These are phyloP conservation scores for Phytophthora ohioensis DNA, from an alignment of 352 stramenopile species.

Conservation along the genomic window DNA sequence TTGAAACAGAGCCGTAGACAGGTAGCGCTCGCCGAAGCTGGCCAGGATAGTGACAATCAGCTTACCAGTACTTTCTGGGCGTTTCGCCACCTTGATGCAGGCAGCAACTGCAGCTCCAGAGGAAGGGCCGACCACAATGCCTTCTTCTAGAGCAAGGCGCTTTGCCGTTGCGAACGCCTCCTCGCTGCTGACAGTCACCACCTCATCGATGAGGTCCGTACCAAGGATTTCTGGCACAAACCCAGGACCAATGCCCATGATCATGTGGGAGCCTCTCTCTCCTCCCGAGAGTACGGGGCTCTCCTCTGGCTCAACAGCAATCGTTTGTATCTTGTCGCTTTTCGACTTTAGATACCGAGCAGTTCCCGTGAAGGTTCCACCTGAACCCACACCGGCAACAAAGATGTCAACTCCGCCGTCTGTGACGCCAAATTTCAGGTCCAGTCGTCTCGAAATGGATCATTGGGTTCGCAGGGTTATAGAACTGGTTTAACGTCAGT, in stretches of 20 bases:
- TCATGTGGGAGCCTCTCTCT: conserved; percentile 83
- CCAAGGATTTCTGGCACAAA: conserved; percentile 84
- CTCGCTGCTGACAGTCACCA: conserved; percentile 83
- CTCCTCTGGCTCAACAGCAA: conserved; percentile 83
- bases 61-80: conserved; percentile 86
- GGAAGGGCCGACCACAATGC: conserved; percentile 86
- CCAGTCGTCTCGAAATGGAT: conserved; percentile 32
- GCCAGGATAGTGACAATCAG: conserved; percentile 91
- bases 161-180: conserved; percentile 87
- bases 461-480: conserved; percentile 27
- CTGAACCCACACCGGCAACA: conserved; percentile 76
- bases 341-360: conserved; percentile 87
- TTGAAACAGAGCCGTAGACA: conserved; percentile 82
- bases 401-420: conserved; percentile 29
- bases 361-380: conserved; percentile 87
- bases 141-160: conserved; percentile 82
- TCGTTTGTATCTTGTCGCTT: conserved; percentile 70
- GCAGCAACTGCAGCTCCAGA: conserved; percentile 85
- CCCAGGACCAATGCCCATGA: conserved; percentile 84
- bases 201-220: conserved; percentile 89
- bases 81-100: conserved; percentile 76
- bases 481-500: conserved; percentile 27
- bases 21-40: conserved; percentile 90
- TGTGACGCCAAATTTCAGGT: conserved; percentile 25
- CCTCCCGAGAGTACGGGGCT: conserved; percentile 79